Conservation (phyloP, 768 basidiomycete genomes). For the Termitomyces sp. region DNA sequence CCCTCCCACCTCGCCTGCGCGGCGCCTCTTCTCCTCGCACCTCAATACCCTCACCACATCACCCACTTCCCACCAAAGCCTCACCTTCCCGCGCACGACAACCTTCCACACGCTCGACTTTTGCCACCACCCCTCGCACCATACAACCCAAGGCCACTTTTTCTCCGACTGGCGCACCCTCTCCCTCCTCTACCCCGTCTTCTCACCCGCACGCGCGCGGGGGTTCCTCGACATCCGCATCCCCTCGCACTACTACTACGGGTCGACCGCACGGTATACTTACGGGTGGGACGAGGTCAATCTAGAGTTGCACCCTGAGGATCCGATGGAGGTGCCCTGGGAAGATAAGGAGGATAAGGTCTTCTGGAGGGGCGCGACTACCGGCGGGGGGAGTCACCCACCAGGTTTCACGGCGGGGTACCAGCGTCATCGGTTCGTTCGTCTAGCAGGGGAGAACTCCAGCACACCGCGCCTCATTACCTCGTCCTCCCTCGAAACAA, state of each 20-base stretch:
- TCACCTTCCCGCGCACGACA: conserved; percentile 24
- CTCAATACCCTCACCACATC: conserved; percentile 42
- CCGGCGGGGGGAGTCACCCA: conserved; percentile 88
- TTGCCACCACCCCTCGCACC: conserved; percentile 80
- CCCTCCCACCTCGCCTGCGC: conserved; percentile 69
- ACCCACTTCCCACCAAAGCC: conserved; percentile 23
- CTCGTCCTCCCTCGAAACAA: conserved; percentile 71
- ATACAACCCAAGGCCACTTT: conserved; percentile 89
- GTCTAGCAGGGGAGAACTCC: conserved; percentile 64
- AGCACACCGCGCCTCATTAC: conserved; percentile 57
- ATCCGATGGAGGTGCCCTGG: conserved; percentile 88
- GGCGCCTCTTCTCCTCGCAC: conserved; percentile 78
- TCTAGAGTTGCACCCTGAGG: conserved; percentile 68
- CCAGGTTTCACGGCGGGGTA: conserved; percentile 79
- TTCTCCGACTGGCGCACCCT: conserved; percentile 96
- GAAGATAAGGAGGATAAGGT: conserved; percentile 81
- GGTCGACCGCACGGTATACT: conserved; percentile 75
- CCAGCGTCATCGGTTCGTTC: conserved; percentile 88
- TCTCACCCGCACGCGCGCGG: conserved; percentile 84
- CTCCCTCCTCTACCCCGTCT: conserved; percentile 85
- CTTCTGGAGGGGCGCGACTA: conserved; percentile 96
- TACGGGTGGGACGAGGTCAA: conserved; percentile 88
- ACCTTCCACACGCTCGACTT: conserved; percentile 71
- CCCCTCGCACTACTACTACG: conserved; percentile 96
- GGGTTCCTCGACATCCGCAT: conserved; percentile 92